These are phyloP conservation scores for Myxozyma neotropica DNA, from an alignment of 805 yeast species.

Conservation along the genomic window DNA sequence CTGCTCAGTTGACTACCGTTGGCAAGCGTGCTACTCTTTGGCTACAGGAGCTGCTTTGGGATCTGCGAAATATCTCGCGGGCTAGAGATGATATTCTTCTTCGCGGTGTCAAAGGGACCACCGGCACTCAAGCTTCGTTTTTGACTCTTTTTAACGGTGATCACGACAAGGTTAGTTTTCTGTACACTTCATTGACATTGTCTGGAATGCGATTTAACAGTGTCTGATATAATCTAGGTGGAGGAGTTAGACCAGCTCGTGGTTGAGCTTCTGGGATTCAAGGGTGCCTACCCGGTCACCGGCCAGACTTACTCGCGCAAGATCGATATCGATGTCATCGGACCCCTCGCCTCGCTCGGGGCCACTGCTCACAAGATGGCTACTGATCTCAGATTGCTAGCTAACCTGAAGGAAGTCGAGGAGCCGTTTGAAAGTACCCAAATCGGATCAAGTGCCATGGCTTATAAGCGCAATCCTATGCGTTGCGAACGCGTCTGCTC, in stretches of 20 bases:
- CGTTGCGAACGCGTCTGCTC: conserved; percentile 98
- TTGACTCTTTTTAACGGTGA: conserved; percentile 93
- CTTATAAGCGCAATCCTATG: conserved; percentile 99
- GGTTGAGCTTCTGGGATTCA: conserved; percentile 89
- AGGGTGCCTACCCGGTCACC: conserved; percentile 93
- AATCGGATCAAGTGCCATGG: conserved; percentile 98
- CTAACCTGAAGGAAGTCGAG: conserved; percentile 95
- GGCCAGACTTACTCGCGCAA: conserved; percentile 99
- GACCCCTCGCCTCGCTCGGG: conserved; percentile 92
- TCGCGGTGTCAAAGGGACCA: conserved; percentile 98
- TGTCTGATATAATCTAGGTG: conserved; percentile 53
- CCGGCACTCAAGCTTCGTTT: conserved; percentile 98
- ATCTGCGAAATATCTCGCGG: conserved; percentile 89
- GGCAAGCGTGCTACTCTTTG: conserved; percentile 98
- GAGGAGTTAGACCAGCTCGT: conserved; percentile 90
- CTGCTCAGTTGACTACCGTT: conserved; percentile 97
- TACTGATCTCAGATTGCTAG: conserved; percentile 92
- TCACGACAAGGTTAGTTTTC: conserved; percentile 69
- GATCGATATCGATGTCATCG: conserved; percentile 91
- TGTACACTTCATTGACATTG: no score
- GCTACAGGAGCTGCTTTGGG: conserved; percentile 98
- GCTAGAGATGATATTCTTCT: conserved; percentile 96
- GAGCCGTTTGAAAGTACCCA: conserved; percentile 99
- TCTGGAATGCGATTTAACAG: no score
- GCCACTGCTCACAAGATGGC: conserved; percentile 97